Evolutionary conservation across 495 filamentous ascomycete genomes (phyloP), one percentile per base, ranked within the genome.

Genomic region (Podospora fimiseda): DNA sequence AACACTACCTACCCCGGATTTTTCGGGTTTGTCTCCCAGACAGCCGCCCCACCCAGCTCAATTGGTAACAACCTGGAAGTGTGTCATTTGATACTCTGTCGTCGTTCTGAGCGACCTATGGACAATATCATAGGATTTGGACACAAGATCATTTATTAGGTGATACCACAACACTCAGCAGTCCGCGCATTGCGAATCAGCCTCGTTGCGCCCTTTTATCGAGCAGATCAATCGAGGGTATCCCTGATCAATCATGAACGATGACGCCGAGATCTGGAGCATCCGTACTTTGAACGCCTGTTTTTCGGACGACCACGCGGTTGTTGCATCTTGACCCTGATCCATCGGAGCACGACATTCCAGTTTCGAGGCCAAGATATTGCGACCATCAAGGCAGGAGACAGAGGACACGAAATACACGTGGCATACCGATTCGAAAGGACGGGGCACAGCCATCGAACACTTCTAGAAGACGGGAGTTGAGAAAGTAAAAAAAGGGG

Each of bases 371-470:
- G 11, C 27, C 5, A 33, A 33, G 27, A 33, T 6, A 5, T 11
- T 33, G 11, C 27, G 6, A 33, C 27, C 6, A 33, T 11, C 27
- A 33, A 5, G 27, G 27, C 27, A 33, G 27, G 11, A 33, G n/a
- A n/a, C n/a, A n/a, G n/a, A n/a, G n/a, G n/a, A n/a, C n/a, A n/a
- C n/a, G n/a, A n/a, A n/a, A n/a, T n/a, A n/a, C n/a, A n/a, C n/a
- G n/a, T n/a, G n/a, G n/a, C n/a, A n/a, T n/a, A n/a, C n/a, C n/a
- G 43, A 52, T 43, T 48, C 49, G 49, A 57, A 52, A 57, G 48
- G 38, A 15, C n/a, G n/a, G n/a, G n/a, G 39, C 43, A 50, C 43
- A 48, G 15, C 51, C 48, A 43, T 30, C 16, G 53, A 51, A 51
- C 22, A 37, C 41, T 51, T 51, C 48, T 36, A 48, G 53, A 51